Base-by-base conservation (phyloP, 2,329 filamentous ascomycete genomes). In the Decorospora gaudefroyi region DNA sequence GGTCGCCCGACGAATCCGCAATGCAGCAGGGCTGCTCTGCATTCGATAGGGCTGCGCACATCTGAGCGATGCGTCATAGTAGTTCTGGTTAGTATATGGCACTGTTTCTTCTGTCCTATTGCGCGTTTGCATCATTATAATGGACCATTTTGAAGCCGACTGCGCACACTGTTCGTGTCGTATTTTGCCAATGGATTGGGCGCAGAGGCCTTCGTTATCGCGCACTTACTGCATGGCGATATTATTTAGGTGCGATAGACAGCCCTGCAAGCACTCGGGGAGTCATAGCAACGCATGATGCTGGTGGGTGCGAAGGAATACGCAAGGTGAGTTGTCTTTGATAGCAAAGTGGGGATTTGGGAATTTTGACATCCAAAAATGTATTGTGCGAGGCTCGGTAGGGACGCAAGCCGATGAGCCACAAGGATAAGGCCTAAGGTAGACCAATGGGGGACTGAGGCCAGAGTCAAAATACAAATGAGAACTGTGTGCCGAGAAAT, bases 271-370 rank as follows among this genome's bases (percentile, higher is more conserved):
- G 50, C 42, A n/a, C 33, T 29, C 45, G 57, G 59, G 53, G 59
- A 63, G 59, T 59, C 60, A 62, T 58, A 61, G 59, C 43, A 57
- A 54, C 38, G 56, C 49, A 52, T 37, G 33, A 47, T 43, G 44
- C 11, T 42, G 39, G 44, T 47, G 46, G 46, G 51, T 52, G 54
- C 46, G 50, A 46, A 55, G 51, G 49, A 51, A 61, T 49, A 64
- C 63, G 67, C 65, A 69, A 55, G 65, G 52, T 69, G 67, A 68
- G 67, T 64, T 70, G 67, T 65, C 65, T n/a, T n/a, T 57, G 59
- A 64, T 64, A 57, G 47, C 46, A 37, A 49, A 54, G 59, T 60
- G 59, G 59, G 50, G 47, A 50, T 48, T 42, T 36, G 42, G 49
- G 45, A 50, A 61, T 57, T 57, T 63, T 48, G 48, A 55, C 43